phyloP scores from a whole-genome alignment of 2,329 filamentous ascomycete species.

The Lachnellula willkommii region DNA sequence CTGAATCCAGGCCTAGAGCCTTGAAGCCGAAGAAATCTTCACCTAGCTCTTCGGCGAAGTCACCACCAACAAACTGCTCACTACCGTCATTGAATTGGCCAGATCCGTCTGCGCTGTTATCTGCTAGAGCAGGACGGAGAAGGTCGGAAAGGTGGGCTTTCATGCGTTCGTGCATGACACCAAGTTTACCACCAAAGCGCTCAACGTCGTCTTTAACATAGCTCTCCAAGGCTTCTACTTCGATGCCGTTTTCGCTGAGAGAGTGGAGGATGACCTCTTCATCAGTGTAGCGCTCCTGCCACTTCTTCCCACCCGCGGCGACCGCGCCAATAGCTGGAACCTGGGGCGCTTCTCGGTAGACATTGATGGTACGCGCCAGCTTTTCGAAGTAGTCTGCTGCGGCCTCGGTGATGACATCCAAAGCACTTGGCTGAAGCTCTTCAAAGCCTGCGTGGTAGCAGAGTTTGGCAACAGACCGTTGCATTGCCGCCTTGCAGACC shows the following conservation, averaged over 20 bases:
- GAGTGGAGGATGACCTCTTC: slow-evolving; percentile 88
- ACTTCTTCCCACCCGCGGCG: slow-evolving; percentile 36
- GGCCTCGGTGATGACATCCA: slow-evolving; percentile 85
- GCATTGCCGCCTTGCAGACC: slow-evolving; percentile 76
- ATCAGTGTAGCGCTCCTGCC: slow-evolving; percentile 65
- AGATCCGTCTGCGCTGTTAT: slow-evolving; percentile 76
- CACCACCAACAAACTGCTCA: slow-evolving; percentile 92
- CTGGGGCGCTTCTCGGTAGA: slow-evolving; percentile 80
- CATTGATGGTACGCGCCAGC: slow-evolving; percentile 70
- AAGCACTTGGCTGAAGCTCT: slow-evolving; percentile 88
- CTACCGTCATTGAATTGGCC: slow-evolving; percentile 93
- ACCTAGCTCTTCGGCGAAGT: slow-evolving; percentile 95
- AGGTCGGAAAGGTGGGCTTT: slow-evolving; percentile 89
- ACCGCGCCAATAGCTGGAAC: slow-evolving; percentile 47
- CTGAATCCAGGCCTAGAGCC: slow-evolving; percentile 84
- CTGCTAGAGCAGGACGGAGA: slow-evolving; percentile 78
- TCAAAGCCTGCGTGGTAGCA: slow-evolving; percentile 97
- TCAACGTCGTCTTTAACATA: slow-evolving; percentile 96
- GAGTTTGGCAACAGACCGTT: slow-evolving; percentile 87
- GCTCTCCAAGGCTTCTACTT: slow-evolving; percentile 72
- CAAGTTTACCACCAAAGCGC: slow-evolving; percentile 70
- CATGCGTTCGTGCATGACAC: slow-evolving; percentile 88
- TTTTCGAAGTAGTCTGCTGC: slow-evolving; percentile 87
- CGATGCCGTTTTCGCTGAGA: slow-evolving; percentile 75
- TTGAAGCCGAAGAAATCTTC: slow-evolving; percentile 99